Percentiles rank a stretch among this genome's conserved stretches.
phyloP scores from a whole-genome alignment of 83 land plant species.

The Diphasiastrum complanatum region DNA sequence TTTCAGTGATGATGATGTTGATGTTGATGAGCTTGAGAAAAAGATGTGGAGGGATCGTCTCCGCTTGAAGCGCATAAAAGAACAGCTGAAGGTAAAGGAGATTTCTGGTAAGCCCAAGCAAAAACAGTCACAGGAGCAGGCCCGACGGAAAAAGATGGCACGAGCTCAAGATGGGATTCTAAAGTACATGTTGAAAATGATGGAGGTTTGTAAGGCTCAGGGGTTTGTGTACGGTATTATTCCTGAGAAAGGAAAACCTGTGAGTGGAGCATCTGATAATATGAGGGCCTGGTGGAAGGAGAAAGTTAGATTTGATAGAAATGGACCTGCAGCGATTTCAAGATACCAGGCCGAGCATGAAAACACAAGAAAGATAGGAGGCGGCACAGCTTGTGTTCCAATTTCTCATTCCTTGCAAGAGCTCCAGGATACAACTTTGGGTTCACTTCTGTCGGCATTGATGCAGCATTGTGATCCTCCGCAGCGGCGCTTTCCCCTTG shows the following conservation, averaged over 20 bases:
- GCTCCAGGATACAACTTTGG: conserved; percentile 11
- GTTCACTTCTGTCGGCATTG: conserved; percentile 58
- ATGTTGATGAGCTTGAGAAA: too few relatives aligned
- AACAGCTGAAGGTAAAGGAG: too few relatives aligned
- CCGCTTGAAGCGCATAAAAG: too few relatives aligned
- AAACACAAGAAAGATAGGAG: not conserved
- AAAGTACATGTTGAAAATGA: too few relatives aligned
- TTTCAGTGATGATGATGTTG: too few relatives aligned
- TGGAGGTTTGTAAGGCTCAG: too few relatives aligned
- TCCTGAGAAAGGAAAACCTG: conserved; percentile 38
- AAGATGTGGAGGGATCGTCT: too few relatives aligned
- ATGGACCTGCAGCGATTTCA: conserved; percentile 63
- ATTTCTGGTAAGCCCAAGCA: too few relatives aligned
- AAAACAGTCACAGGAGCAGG: too few relatives aligned
- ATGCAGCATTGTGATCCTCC: conserved; percentile 64
- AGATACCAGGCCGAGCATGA: conserved; percentile 38
- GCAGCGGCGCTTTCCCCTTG: conserved; percentile 28
- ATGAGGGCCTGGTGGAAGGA: conserved; percentile 77
- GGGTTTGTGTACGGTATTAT: too few relatives aligned
- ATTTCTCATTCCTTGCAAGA: conserved; percentile 26
- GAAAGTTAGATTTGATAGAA: conserved; percentile 59
- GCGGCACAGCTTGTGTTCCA: not conserved
- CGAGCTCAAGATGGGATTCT: too few relatives aligned
- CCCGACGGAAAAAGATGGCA: too few relatives aligned
- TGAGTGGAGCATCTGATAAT: conserved; percentile 49